Conservation (phyloP, 495 filamentous ascomycete genomes). For the Aspergillus sclerotioniger region DNA sequence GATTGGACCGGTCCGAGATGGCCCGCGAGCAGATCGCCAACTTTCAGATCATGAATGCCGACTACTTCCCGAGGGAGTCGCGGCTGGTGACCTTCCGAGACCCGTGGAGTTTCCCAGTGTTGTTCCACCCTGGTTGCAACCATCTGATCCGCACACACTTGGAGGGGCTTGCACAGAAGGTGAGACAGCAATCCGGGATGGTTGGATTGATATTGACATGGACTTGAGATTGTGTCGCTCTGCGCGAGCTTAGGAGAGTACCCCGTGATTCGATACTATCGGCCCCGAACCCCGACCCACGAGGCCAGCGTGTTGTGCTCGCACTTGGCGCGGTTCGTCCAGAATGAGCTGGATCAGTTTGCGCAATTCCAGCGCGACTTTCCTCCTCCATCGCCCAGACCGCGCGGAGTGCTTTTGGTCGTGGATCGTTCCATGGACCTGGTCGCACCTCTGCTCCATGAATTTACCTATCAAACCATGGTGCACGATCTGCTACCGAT, state of each 20-base stretch:
- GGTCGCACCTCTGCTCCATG: slow-evolving; percentile 81
- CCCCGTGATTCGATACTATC: slow-evolving; percentile 87
- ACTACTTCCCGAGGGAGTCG: slow-evolving; percentile 89
- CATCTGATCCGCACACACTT: slow-evolving; percentile 77
- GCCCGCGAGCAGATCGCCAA: slow-evolving; percentile 71
- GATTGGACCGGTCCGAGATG: slow-evolving; percentile 56
- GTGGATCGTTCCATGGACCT: slow-evolving; percentile 92
- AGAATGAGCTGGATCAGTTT: slow-evolving; percentile 84
- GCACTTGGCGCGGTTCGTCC: slow-evolving; percentile 88
- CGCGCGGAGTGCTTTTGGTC: slow-evolving; percentile 79
- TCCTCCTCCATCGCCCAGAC: slow-evolving; percentile 74
- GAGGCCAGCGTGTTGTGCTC: slow-evolving; percentile 84
- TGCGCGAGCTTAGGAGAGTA: slow-evolving; percentile 85
- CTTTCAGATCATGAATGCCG: slow-evolving; percentile 73
- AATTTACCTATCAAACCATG: slow-evolving; percentile 99
- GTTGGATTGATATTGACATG: slow-evolving; percentile 24
- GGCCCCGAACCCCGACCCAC: slow-evolving; percentile 68
- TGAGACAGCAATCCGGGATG: slow-evolving; percentile 30
- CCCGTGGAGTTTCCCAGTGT: slow-evolving; percentile 88
- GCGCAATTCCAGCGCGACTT: slow-evolving; percentile 78
- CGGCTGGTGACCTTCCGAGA: slow-evolving; percentile 88
- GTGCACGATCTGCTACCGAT: slow-evolving; percentile 88
- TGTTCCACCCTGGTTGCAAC: slow-evolving; percentile 90
- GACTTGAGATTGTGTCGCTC: slow-evolving; percentile 70
- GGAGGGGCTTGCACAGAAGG: slow-evolving; percentile 81